Conservation (phyloP, 139 green algal species). For the Asterochloris erici region DNA sequence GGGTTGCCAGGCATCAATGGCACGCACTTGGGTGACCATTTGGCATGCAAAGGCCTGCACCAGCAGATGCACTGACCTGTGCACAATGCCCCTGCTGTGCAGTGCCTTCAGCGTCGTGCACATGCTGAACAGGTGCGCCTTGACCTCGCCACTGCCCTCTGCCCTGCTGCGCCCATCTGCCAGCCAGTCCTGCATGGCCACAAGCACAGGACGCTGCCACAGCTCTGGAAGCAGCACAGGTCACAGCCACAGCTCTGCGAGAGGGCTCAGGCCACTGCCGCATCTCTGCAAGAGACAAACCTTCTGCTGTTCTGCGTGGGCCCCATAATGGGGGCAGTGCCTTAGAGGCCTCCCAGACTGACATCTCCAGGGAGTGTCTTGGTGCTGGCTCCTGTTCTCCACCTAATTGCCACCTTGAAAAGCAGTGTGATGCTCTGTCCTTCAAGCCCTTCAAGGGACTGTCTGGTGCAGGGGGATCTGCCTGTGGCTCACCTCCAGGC, state of each 20-base stretch:
- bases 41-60: background rate
- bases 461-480: background rate
- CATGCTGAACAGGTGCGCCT: conserved; percentile 21
- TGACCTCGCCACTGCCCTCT: conserved; percentile 11
- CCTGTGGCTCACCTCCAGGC: background rate
- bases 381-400: too few species aligned
- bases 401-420: too few species aligned
- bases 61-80: conserved; percentile 9
- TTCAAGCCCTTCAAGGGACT: too few species aligned
- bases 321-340: too few species aligned
- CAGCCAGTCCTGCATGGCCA: conserved; percentile 13
- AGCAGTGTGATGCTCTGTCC: too few species aligned
- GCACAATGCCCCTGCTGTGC: conserved; percentile 14
- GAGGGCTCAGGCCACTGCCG: background rate
- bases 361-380: too few species aligned
- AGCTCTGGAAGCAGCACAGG: background rate
- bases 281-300: too few species aligned
- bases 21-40: background rate
- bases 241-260: background rate
- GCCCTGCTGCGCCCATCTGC: conserved; percentile 2
- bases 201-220: background rate
- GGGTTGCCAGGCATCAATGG: background rate
- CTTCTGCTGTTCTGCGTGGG: too few species aligned
- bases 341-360: too few species aligned
- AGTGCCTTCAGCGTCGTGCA: conserved; percentile 7